Evolutionary conservation across 352 stramenopile genomes (phyloP), one percentile per base, ranked within the genome.

Genomic region (Globisporangium paroecandrum): DNA sequence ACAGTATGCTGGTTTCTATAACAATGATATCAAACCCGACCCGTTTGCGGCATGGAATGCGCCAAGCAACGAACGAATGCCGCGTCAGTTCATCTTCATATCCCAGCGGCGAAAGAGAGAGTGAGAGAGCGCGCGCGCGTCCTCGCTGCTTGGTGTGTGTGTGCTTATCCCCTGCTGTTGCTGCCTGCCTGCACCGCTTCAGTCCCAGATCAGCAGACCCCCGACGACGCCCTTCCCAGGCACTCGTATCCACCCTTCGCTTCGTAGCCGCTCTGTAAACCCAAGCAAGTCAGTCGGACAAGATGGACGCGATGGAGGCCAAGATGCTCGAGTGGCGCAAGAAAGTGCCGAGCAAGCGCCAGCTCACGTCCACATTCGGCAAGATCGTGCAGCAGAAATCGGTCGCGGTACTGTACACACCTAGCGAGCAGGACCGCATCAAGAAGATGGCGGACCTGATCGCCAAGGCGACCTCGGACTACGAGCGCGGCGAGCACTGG

Each of bases 351-450:
- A 86, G 71, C 69, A 94, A 89, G 75, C 82, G 85, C 27, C 77
- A 82, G 41, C 68, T 94, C 34, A 81, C 83, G 41, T 79, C 78
- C 7, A 79, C 78, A 9, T 63, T 94, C 57, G 85, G 79, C 54
- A 81, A 91, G 59, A 75, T 93, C 49, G 82, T 94, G 67, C 86
- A 94, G 78, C 82, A 94, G 67, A 94, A 94, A 64, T 81, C 83
- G 18, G 83, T 92, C 38, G 76, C 81, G 3, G 82, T 89, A 61
- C 70, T 91, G 38, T 94, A 91, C 74, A 89, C 82, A 62, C 86
- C 85, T 24, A 87, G 69, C 57, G 81, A 89, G 64, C 79, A 90
- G 58, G 80, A 91, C 61, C 83, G 82, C 61, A 92, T 94, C 72
- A 85, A 89, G 68, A 71, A 73, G 67, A 78, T 94, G 70, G 87